phyloP scores from a whole-genome alignment of 306 rosid species.

The Hippophae rhamnoides region DNA sequence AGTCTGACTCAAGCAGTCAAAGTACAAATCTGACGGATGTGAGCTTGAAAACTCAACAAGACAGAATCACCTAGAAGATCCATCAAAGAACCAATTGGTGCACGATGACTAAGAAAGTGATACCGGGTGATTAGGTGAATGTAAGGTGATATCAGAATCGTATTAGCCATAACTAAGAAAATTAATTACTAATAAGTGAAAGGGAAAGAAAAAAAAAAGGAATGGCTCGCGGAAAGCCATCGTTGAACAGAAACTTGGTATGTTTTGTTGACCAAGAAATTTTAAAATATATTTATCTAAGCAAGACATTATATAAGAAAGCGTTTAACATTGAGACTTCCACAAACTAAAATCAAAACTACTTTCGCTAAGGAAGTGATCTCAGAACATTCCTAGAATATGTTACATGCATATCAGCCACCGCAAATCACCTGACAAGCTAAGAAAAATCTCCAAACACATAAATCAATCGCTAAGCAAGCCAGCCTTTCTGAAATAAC shows the following conservation, averaged over 20 bases:
- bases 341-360: neutral
- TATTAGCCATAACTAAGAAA: too few relatives aligned
- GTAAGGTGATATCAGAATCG: too few relatives aligned
- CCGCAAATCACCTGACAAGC: too few relatives aligned
- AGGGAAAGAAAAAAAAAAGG: neutral
- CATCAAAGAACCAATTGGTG: constrained; percentile 6
- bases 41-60: neutral
- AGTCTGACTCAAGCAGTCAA: neutral
- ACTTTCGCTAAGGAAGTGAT: too few relatives aligned
- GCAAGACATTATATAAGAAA: constrained; percentile 6
- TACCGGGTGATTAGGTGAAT: too few relatives aligned
- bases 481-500: neutral
- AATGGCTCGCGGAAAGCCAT: neutral
- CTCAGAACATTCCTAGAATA: constrained; percentile 6
- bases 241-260: neutral
- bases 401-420: constrained; percentile 20
- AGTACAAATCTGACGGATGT: neutral
- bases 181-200: constrained; percentile 5
- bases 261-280: constrained; percentile 7
- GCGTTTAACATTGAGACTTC: constrained; percentile 6
- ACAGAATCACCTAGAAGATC: neutral
- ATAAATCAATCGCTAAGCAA: neutral
- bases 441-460: neutral
- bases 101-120: neutral
- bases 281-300: neutral